Conservation (phyloP, 345 rosid genomes). For the Sisymbrium irio region DNA sequence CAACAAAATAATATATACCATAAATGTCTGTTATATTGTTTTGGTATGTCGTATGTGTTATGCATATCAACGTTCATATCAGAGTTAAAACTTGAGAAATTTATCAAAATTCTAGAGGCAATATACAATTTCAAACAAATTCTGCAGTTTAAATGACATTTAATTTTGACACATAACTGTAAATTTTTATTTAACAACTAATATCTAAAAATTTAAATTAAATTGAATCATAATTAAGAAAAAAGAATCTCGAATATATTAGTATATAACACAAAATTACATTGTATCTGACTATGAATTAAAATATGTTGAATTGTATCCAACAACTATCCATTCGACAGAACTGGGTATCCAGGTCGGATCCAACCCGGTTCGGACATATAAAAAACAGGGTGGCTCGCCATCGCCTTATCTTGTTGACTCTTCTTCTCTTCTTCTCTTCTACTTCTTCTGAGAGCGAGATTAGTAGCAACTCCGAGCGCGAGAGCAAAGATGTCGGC, state of each 20-base stretch:
- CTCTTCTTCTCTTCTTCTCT: conserved; percentile 34
- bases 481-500: conserved; percentile 41
- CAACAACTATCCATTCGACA: neutral
- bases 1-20: too few species aligned
- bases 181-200: neutral
- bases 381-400: conserved; percentile 9
- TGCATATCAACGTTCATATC: neutral
- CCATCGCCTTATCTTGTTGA: conserved; percentile 38
- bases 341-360: neutral
- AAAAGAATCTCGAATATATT: neutral
- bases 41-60: neutral
- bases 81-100: neutral
- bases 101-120: neutral
- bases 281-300: too few species aligned
- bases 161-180: neutral
- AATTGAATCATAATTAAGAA: too few species aligned
- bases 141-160: neutral
- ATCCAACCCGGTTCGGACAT: conserved; percentile 2
- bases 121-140: neutral
- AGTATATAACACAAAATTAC: too few species aligned
- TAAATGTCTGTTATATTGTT: neutral
- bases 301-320: too few species aligned
- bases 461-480: conserved; percentile 2
- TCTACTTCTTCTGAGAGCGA: neutral
- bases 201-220: neutral